Percentiles rank a stretch among this genome's conserved stretches.
Conservation (phyloP, 495 filamentous ascomycete genomes). For the Clavariopsis aquatica region DNA sequence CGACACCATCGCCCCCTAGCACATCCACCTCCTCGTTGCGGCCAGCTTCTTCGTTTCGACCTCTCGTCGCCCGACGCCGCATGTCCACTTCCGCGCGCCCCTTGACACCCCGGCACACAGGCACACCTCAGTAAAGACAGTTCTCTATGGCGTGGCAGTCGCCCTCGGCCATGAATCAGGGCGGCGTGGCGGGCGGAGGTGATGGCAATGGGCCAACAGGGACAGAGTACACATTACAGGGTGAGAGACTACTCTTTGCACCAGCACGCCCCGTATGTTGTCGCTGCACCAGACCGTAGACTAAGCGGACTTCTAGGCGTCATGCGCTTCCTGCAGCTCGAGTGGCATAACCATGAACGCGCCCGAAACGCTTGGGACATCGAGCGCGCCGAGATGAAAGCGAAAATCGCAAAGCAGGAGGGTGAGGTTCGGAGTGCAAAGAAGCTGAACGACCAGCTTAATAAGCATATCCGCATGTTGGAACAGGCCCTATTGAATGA, state of each 20-base stretch:
- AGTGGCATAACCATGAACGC: constrained; percentile 98
- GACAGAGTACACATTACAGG: constrained; percentile 98
- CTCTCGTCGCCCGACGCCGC: constrained; percentile 20
- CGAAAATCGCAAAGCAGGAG: constrained; percentile 91
- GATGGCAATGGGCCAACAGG: constrained; percentile 50
- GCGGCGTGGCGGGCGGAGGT: constrained; percentile 36
- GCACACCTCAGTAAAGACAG: constrained; percentile 8
- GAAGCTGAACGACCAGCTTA: constrained; percentile 79
- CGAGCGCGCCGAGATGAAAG: constrained; percentile 98
- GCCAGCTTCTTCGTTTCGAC: constrained; percentile 30
- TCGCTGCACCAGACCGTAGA: constrained; percentile 12
- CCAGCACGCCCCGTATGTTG: not conserved
- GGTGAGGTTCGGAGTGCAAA: constrained; percentile 83
- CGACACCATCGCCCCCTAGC: constrained; percentile 22
- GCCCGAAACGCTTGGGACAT: constrained; percentile 99
- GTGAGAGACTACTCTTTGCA: constrained; percentile 50
- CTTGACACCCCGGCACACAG: constrained; percentile 7
- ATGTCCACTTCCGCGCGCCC: constrained; percentile 26
- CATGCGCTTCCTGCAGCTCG: constrained; percentile 98
- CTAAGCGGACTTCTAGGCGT: constrained; percentile 63
- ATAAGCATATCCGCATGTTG: constrained; percentile 86
- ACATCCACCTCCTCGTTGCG: constrained; percentile 33
- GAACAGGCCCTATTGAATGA: constrained; percentile 86
- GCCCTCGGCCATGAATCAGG: constrained; percentile 41
- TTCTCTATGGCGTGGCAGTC: constrained; percentile 42